Evolutionary conservation across 2,329 filamentous ascomycete genomes (phyloP).

Genomic region (Hypoxylon sp.): DNA sequence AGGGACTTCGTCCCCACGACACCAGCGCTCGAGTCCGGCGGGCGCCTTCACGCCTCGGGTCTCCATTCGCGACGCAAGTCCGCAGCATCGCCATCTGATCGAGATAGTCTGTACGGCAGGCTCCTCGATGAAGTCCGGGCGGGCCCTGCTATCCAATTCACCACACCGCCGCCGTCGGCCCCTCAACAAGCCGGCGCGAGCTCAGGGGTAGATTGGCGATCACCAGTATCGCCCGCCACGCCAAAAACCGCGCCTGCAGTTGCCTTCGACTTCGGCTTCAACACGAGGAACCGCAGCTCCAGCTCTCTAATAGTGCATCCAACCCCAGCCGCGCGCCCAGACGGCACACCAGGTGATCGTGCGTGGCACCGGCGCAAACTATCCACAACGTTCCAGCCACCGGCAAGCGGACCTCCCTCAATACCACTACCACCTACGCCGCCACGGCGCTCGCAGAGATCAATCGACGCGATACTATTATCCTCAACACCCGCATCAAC

Average conservation of each 20-base stretch:
- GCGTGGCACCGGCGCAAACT: slow-evolving; percentile 50
- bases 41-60: slow-evolving; percentile 9
- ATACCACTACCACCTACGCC: slow-evolving; percentile 44
- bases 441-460: slow-evolving; percentile 34
- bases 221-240: slow-evolving; percentile 7
- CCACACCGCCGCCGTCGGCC: background rate
- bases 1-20: slow-evolving; percentile 43
- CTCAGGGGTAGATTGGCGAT: slow-evolving; percentile 45
- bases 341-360: slow-evolving; percentile 44
- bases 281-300: background rate
- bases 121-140: slow-evolving; percentile 41
- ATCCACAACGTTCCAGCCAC: slow-evolving; percentile 44
- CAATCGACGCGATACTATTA: slow-evolving; percentile 36
- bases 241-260: background rate
- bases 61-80: slow-evolving; percentile 35
- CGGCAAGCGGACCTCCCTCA: slow-evolving; percentile 43
- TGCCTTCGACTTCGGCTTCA: slow-evolving; percentile 29
- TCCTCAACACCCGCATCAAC: background rate
- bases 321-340: slow-evolving; percentile 34
- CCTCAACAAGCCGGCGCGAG: slow-evolving; percentile 36
- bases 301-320: slow-evolving; percentile 19
- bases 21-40: slow-evolving; percentile 47
- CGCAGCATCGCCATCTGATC: slow-evolving; percentile 7
- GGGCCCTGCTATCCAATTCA: slow-evolving; percentile 18
- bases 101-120: slow-evolving; percentile 37